Evolutionary conservation across 371 early-diverging fungal species (phyloP).

Genomic region (Basidiobolus meristosporus): DNA sequence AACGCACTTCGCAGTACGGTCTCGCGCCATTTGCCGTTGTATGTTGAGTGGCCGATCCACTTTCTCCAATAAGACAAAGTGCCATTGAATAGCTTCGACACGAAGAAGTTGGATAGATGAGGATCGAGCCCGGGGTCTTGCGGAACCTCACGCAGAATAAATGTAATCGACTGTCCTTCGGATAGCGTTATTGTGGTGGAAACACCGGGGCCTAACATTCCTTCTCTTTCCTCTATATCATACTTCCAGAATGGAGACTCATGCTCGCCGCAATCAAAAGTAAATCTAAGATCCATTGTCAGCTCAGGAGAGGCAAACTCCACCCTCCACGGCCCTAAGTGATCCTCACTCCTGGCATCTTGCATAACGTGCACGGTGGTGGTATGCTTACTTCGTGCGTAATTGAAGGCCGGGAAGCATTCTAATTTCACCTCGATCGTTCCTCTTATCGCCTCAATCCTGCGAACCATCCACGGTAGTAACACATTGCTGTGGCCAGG

Average conservation of each 20-base stretch:
- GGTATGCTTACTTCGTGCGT: constrained; percentile 34
- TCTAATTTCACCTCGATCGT: constrained; percentile 29
- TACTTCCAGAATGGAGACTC: too few relatives aligned
- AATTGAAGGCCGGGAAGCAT: constrained; percentile 61
- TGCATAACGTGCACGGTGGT: too few relatives aligned
- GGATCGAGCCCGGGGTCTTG: constrained; percentile 38
- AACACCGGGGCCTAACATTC: constrained; percentile 32
- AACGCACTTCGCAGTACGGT: constrained; percentile 51
- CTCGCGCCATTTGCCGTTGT: constrained; percentile 64
- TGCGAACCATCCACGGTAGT: constrained; percentile 57
- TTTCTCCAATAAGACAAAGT: constrained; percentile 46
- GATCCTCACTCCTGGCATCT: too few relatives aligned
- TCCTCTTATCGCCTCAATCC: constrained; percentile 45
- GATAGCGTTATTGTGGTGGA: constrained; percentile 23
- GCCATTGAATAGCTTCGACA: constrained; percentile 31
- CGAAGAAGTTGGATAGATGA: constrained; percentile 19
- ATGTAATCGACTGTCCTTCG: constrained; percentile 42
- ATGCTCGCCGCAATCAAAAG: too few relatives aligned
- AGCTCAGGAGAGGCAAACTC: too few relatives aligned
- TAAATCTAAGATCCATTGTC: too few relatives aligned
- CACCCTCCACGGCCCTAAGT: too few relatives aligned
- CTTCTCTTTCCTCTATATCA: constrained; percentile 3
- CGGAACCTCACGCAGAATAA: constrained; percentile 46
- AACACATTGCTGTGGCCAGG: constrained; percentile 14
- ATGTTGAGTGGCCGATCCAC: constrained; percentile 42